phyloP scores from a whole-genome alignment of 805 yeast genomes.

The Scheffersomyces ergatensis region DNA sequence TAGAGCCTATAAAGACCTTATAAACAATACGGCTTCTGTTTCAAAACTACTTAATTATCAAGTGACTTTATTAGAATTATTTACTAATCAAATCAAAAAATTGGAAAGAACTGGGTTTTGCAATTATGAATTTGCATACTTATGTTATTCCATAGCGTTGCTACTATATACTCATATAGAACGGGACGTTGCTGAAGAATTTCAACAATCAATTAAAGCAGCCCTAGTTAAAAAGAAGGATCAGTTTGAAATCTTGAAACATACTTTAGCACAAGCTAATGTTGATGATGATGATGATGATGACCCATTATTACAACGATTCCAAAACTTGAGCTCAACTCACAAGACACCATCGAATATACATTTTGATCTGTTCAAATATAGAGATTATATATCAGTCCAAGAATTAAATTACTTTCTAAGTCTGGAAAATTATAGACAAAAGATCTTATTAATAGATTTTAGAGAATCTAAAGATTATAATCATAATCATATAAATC shows the following conservation, averaged over 20 bases:
- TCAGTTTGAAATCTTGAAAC: background rate
- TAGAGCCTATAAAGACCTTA: background rate
- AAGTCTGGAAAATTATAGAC: background rate
- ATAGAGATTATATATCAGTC: constrained; percentile 12
- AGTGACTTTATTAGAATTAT: constrained; percentile 30
- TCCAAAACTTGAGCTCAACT: background rate
- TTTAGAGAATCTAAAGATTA: constrained; percentile 61
- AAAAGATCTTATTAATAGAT: constrained; percentile 61
- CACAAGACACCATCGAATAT: background rate
- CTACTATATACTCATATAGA: constrained; percentile 9
- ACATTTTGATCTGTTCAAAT: constrained; percentile 7
- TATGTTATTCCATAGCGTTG: constrained; percentile 17
- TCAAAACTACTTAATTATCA: constrained; percentile 23
- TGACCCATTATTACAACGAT: constrained; percentile 1
- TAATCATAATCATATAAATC: constrained; percentile 60
- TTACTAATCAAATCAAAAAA: constrained; percentile 30
- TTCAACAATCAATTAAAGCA: constrained; percentile 12
- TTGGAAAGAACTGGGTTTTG: constrained; percentile 27
- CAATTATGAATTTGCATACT: constrained; percentile 35
- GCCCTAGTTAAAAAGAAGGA: constrained; percentile 7
- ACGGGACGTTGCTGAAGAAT: constrained; percentile 10
- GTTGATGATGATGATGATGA: too few relatives aligned
- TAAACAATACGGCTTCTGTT: background rate
- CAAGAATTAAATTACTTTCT: constrained; percentile 14
- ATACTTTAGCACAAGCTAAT: background rate